These are phyloP conservation scores for Parmales sp. DNA, from an alignment of 108 stramenopile species.

Conservation along the genomic window DNA sequence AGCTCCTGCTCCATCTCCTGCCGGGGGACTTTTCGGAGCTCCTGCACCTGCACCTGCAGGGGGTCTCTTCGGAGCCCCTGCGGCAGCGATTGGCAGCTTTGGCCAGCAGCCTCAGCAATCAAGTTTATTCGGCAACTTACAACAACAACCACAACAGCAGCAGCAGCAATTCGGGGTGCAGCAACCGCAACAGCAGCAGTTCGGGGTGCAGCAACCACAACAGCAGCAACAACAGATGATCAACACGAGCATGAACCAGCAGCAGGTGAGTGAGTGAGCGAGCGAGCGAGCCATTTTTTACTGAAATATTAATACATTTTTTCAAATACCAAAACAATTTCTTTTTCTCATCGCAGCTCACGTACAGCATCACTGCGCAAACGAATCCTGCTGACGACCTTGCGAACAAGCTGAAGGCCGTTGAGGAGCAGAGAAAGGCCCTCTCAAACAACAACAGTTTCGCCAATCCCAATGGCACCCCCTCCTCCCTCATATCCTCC, in stretches of 20 bases:
- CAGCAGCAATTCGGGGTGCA: too few species aligned
- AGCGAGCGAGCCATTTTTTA: too few species aligned
- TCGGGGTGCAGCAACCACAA: too few species aligned
- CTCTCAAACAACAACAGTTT: too few species aligned
- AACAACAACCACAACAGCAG: too few species aligned
- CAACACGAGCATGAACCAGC: too few species aligned
- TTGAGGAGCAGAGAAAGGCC: conserved; percentile 62
- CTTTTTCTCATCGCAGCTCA: too few species aligned
- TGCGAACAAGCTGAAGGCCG: conserved; percentile 57
- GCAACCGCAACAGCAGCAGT: too few species aligned
- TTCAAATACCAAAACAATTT: too few species aligned
- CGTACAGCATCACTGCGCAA: conserved; percentile 37
- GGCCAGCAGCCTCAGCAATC: neutral
- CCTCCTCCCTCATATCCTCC: neutral
- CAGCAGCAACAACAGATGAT: too few species aligned
- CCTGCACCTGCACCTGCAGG: conserved; percentile 39
- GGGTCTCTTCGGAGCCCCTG: neutral
- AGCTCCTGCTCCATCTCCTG: conserved; percentile 41
- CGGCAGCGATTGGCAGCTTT: neutral
- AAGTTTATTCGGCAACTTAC: neutral
- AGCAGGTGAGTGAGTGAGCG: too few species aligned
- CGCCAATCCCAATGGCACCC: conserved; percentile 20
- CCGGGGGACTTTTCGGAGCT: conserved; percentile 46
- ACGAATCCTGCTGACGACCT: conserved; percentile 56
- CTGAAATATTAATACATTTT: too few species aligned